Evolutionary conservation across 768 basidiomycete species (phyloP), one percentile per base, ranked within the genome.

Genomic region (Mrakia hoshinonis): DNA sequence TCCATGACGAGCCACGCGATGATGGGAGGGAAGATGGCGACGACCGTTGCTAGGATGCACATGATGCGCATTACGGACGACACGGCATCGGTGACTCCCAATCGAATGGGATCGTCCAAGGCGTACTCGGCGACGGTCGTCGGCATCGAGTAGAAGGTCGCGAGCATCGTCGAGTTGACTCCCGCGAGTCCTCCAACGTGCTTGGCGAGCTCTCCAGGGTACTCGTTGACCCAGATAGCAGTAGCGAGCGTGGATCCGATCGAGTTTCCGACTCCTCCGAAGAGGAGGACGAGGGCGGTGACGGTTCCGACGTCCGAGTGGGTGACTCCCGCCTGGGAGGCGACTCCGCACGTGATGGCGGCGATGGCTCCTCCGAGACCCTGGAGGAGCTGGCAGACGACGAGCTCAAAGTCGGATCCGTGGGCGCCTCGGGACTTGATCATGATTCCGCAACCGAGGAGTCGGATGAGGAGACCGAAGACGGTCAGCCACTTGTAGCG

Each of bases 331-430:
- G 87, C 87, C 76, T 89, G 88, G 3, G 87, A 84, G 38, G 83
- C 84, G 47, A 87, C 85, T 76, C 85, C 85, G 0, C 82, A 78
- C n/a, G 58, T 61, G 29, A 61, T 34, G n/a, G 58, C 58, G 4
- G 58, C 58, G 34, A 61, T 61, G 20, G 88, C 89, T 18, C 89
- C 89, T 22, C 89, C 89, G 11, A 87, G 80, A 60, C 89, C 89
- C 79, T 89, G 89, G 20, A 91, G 81, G 63, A 89, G 78, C 74
- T 91, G 89, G 26, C 84, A 85, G 79, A 84, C 82, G 4, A 89
- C 85, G 36, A 89, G 81, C 68, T 70, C 69, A 46, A 49, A 70
- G 20, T 38, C 65, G 22, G 70, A 31, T 0, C 82, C 84, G 46
- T 85, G 80, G 2, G 87, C 84, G 18, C 87, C 87, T 22, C 86